Evolutionary conservation across 352 stramenopile species (phyloP).

Genomic region (Pythium chondricola): DNA sequence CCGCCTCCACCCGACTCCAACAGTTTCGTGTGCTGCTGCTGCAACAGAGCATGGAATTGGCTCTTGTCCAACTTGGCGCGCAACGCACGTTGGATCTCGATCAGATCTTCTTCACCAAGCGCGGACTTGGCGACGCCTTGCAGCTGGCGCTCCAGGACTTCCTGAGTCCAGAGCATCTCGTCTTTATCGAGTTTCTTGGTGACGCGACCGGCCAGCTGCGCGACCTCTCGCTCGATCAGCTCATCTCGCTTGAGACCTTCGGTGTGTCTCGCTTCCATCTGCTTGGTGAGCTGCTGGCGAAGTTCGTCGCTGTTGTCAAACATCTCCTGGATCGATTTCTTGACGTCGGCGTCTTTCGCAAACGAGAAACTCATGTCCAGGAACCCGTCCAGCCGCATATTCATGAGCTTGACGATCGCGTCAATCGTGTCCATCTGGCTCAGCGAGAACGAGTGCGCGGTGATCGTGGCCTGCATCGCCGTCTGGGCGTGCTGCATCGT

Average conservation of each 20-base stretch:
- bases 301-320: conserved; percentile 38
- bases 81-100: conserved; percentile 51
- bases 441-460: conserved; percentile 39
- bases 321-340: conserved; percentile 64
- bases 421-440: conserved; percentile 41
- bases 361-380: conserved; percentile 59
- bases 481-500: conserved; percentile 25
- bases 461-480: conserved; percentile 27
- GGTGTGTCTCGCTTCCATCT: conserved; percentile 35
- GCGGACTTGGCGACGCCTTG: conserved; percentile 60
- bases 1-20: conserved; percentile 14
- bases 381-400: conserved; percentile 49
- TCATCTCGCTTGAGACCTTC: conserved; percentile 47
- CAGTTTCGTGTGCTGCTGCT: conserved; percentile 36
- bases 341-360: conserved; percentile 67
- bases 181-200: conserved; percentile 77
- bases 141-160: conserved; percentile 57
- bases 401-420: conserved; percentile 62
- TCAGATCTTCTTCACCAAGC: conserved; percentile 52
- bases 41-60: conserved; percentile 45
- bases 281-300: conserved; percentile 32
- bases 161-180: conserved; percentile 69
- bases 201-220: conserved; percentile 52
- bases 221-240: conserved; percentile 47
- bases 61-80: conserved; percentile 53